Base-by-base conservation (phyloP, 1,139 yeast species). In the Scheffersomyces segobiensis region DNA sequence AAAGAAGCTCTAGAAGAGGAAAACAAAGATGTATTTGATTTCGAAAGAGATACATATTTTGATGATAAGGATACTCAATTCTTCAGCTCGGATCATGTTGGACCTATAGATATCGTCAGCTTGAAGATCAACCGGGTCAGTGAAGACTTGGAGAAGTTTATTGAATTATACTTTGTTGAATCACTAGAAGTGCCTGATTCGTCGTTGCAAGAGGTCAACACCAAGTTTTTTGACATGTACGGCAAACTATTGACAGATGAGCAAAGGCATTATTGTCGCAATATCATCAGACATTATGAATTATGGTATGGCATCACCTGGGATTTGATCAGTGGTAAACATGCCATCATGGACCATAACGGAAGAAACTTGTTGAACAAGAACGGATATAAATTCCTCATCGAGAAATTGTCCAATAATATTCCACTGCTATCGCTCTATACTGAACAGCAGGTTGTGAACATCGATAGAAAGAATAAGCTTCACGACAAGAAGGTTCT, bases 301-400 rank as follows among this genome's bases (percentile, higher is more conserved):
- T 74, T 88, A 48, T 91, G 96, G 95, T 90, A 86, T 68, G 97
- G 96, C 0, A 76, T 88, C 32, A 79, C 88, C 26, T 86, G 92
- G 86, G 84, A 83, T 50, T 68, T 73, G 46, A 79, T 88, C 64
- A 89, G 96, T 67, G 88, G 89, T 4, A 87, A 87, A 65, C 88
- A 84, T 65, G 81, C 91, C 0, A 73, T 82, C 17, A 81, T 87
- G 71, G 91, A 85, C 58, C 89, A 87, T 65, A 86, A 85, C 60
- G 97, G 97, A 0, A 77, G 97, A 64, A 88, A 92, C 67, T 85
- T 92, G 22, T 78, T 85, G 64, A 88, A 89, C 54, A 71, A 80
- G 55, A 81, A 83, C 61, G 91, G 91, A 0, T 88, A 87, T 70
- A 84, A 80, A 53, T 71, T 71, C 39, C 72, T 89, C 4, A 71